Percentiles rank a stretch among this genome's conserved stretches.
Conservation (phyloP, 257 asterid species). For the Gentiana macrophylla region DNA sequence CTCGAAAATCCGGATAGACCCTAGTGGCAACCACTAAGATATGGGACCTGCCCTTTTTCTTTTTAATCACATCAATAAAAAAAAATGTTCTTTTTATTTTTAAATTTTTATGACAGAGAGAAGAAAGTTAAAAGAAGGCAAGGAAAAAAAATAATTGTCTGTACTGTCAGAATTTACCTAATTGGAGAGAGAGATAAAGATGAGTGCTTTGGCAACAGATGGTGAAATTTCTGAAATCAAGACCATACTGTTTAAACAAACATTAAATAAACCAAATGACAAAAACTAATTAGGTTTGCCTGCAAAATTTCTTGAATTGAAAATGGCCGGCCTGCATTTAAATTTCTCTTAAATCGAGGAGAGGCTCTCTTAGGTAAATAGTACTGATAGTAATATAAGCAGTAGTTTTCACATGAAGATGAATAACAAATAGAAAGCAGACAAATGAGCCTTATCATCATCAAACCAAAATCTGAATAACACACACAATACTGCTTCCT, state of each 20-base stretch:
- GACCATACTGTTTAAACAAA: neutral
- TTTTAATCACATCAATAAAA: too few species aligned
- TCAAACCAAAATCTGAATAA: slow-evolving; percentile 20
- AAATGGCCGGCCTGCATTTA: slow-evolving; percentile 18
- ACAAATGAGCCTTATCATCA: slow-evolving; percentile 16
- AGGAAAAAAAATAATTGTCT: neutral
- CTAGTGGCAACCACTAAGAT: too few species aligned
- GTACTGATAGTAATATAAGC: neutral
- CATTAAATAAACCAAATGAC: slow-evolving; percentile 1
- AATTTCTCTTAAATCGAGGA: slow-evolving; percentile 20
- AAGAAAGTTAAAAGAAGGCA: neutral
- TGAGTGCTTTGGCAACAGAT: slow-evolving; percentile 9
- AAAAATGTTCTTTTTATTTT: too few species aligned
- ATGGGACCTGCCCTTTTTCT: too few species aligned
- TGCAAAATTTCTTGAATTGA: slow-evolving; percentile 1
- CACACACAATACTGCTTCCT: slow-evolving; percentile 16
- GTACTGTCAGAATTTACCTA: neutral
- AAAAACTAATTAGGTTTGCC: neutral
- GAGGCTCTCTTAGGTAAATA: neutral
- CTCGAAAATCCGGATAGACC: too few species aligned
- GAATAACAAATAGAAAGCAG: slow-evolving; percentile 15
- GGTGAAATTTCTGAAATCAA: slow-evolving; percentile 10
- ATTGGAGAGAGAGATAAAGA: neutral
- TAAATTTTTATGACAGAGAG: too few species aligned
- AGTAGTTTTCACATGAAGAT: slow-evolving; percentile 5